Conservation (phyloP, 2,329 filamentous ascomycete species). For the Claviceps quebecensis region DNA sequence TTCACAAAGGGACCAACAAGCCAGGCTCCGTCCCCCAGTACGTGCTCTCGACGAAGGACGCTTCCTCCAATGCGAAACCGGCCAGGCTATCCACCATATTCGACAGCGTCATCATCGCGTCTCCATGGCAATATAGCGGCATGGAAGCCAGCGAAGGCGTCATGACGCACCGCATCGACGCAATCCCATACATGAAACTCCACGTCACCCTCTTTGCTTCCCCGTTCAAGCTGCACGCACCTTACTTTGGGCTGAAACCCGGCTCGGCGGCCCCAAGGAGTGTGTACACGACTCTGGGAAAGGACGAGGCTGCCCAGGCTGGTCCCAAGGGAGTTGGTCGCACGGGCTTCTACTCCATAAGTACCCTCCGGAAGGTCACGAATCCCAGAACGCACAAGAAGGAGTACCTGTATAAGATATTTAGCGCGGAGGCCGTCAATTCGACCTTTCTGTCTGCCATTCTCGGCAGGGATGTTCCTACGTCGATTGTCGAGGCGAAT, state of each 20-base stretch:
- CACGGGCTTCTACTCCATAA: conserved; percentile 75
- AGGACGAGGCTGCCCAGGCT: conserved; percentile 35
- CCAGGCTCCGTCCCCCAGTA: conserved; percentile 31
- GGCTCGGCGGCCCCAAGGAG: conserved; percentile 51
- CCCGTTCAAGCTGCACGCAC: conserved; percentile 53
- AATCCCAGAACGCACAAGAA: conserved; percentile 42
- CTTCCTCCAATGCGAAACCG: conserved; percentile 11
- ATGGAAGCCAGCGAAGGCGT: conserved; percentile 52
- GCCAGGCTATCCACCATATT: conserved; percentile 41
- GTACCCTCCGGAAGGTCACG: conserved; percentile 48
- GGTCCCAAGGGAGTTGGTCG: conserved; percentile 50
- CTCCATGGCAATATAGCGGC: conserved; percentile 67
- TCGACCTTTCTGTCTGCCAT: conserved; percentile 38
- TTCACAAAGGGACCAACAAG: conserved; percentile 29
- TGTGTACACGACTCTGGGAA: conserved; percentile 69
- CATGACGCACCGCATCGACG: conserved; percentile 55
- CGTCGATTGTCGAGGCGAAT: conserved; percentile 18
- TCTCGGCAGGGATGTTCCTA: conserved; percentile 33
- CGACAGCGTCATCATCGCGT: conserved; percentile 71
- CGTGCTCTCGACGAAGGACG: conserved; percentile 24
- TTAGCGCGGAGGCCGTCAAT: conserved; percentile 41
- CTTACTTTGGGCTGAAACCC: conserved; percentile 54
- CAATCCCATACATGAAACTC: conserved; percentile 72
- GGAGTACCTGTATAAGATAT: conserved; percentile 53
- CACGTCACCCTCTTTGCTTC: conserved; percentile 86